Percentiles rank a stretch among this genome's conserved stretches.
These are phyloP conservation scores for Apiospora phragmitis DNA, from an alignment of 2,329 filamentous ascomycete genomes.

Conservation along the genomic window DNA sequence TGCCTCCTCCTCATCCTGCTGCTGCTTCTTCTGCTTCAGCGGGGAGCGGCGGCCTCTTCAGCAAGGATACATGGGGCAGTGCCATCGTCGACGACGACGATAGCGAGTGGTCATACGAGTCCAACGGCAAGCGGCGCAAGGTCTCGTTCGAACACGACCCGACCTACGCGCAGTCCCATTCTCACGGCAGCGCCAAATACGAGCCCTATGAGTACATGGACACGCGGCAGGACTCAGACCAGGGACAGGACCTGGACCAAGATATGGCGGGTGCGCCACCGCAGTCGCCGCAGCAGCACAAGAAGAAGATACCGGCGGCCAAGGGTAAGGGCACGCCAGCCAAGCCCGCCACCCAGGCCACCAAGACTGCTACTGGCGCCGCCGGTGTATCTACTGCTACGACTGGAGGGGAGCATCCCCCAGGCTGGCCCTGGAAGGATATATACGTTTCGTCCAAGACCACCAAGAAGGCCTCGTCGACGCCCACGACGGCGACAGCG, in stretches of 20 bases:
- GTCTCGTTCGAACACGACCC: neutral
- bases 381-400: too few species aligned
- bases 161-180: neutral
- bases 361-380: too few species aligned
- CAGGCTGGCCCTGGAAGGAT: too few species aligned
- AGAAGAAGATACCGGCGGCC: neutral
- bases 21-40: neutral
- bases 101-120: neutral
- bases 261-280: neutral
- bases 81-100: neutral
- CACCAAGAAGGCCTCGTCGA: too few species aligned
- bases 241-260: neutral
- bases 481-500: too few species aligned
- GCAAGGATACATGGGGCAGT: neutral
- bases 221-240: neutral
- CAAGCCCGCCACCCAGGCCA: too few species aligned
- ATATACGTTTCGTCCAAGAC: too few species aligned
- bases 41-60: neutral
- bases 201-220: too few species aligned
- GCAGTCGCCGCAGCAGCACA: too few species aligned
- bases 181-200: too few species aligned
- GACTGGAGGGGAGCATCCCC: too few species aligned
- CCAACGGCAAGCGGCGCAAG: neutral
- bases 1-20: neutral
- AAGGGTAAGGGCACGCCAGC: too few species aligned